These are phyloP conservation scores for Rhinocladiella similis DNA, from an alignment of 2,329 filamentous ascomycete species.

Conservation along the genomic window DNA sequence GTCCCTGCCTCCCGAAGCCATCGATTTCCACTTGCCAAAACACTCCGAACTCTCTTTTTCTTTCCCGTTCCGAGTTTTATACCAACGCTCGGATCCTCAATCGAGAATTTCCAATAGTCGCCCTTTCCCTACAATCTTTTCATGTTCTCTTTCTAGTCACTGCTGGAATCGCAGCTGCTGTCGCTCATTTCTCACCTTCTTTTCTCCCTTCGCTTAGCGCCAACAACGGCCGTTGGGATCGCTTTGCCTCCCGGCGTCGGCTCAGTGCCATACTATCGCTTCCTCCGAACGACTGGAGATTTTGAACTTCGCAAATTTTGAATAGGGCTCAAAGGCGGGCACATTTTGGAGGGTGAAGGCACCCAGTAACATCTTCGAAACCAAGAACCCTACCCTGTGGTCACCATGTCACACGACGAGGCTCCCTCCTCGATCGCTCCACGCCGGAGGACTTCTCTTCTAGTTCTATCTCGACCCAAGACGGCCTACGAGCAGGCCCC, in stretches of 20 bases:
- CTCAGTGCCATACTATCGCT: neutral
- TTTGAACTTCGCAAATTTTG: neutral
- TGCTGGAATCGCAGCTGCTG: neutral
- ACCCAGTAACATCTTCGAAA: neutral
- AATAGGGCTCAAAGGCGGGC: neutral
- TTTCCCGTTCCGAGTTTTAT: neutral
- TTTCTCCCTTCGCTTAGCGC: constrained; percentile 4
- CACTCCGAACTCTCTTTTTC: constrained; percentile 2
- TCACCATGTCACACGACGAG: constrained; percentile 29
- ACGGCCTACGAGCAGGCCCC: constrained; percentile 31
- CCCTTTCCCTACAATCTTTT: neutral
- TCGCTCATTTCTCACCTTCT: constrained; percentile 1
- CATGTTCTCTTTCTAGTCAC: neutral
- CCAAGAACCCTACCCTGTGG: neutral
- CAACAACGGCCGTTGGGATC: neutral
- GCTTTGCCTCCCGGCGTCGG: too few relatives aligned
- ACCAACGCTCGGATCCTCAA: neutral
- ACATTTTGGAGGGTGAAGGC: constrained; percentile 1
- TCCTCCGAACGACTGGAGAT: neutral
- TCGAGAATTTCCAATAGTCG: neutral
- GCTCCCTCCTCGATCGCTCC: constrained; percentile 30
- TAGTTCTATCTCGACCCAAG: constrained; percentile 38
- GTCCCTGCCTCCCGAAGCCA: neutral
- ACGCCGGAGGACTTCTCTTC: constrained; percentile 41
- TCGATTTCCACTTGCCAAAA: neutral